Base-by-base conservation (phyloP, 768 basidiomycete genomes). In the Leccinum pellstonianum region DNA sequence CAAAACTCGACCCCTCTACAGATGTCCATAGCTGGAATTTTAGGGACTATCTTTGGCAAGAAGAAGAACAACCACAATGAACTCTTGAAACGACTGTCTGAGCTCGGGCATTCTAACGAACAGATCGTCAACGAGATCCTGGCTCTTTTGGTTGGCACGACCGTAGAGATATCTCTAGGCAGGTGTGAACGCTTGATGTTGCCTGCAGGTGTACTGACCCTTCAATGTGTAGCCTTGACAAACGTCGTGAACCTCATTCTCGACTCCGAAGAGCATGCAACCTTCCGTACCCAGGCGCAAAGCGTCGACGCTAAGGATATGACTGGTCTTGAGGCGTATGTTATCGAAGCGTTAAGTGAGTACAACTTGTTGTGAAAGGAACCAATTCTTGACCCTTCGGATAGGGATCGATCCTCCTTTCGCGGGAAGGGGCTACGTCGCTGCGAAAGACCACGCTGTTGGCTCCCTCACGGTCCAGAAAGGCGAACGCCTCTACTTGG, bases 391-490 rank as follows among this genome's bases (percentile, higher is more conserved):
- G 19, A 70, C 41, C 12, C 19, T 15, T 29, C 8, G 2, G 55
- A 9, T 55, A 91, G 89, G 91, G 55, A 77, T 90, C 52, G 86
- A 88, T 48, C 89, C 91, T 10, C 81, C 86, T 3, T 86, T 92
- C 77, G 81, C 79, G 56, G 90, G 91, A 56, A 81, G 83, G 33
- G 86, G 81, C 66, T 87, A 87, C 54, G 70, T 81, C 57, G 80
- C 83, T 0, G 70, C 79, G 51, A 77, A 77, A 52, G 79, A 84
- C 41, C 76, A 79, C 33, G 65, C 70, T 0, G 65, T 87, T 33
- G 78, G 78, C 61, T 76, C 73, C 4, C 68, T 79, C 14, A 66
- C 66, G 2, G 68, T 86, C 52, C 77, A 74, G 56, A 75, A 83
- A 64, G 79, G 76, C 17, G 80, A 86, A 50, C 79, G 77, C 4